These are phyloP conservation scores for Cutaneotrichosporon sp. DNA, from an alignment of 1,284 basidiomycete species.

Conservation along the genomic window DNA sequence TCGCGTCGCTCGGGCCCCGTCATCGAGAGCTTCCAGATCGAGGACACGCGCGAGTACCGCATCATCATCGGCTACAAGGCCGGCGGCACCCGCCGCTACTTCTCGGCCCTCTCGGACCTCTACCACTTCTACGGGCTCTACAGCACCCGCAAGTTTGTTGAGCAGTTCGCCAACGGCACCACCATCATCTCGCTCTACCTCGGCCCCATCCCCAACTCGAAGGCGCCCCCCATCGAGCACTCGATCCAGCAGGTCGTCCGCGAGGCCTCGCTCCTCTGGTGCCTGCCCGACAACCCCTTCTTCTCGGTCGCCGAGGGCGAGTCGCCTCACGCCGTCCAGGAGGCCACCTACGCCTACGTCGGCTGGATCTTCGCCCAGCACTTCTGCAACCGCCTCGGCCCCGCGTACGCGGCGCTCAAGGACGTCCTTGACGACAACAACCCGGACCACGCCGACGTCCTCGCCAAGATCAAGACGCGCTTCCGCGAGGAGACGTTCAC, in stretches of 20 bases:
- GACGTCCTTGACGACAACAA: constrained; percentile 85
- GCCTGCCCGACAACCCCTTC: constrained; percentile 95
- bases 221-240: constrained; percentile 87
- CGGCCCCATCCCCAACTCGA: constrained; percentile 74
- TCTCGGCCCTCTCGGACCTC: constrained; percentile 86
- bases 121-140: constrained; percentile 98
- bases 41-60: constrained; percentile 78
- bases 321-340: constrained; percentile 87
- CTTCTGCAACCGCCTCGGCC: constrained; percentile 92
- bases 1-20: constrained; percentile 81
- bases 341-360: constrained; percentile 95
- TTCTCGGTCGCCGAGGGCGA: constrained; percentile 57
- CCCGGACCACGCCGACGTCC: constrained; percentile 85
- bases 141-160: constrained; percentile 58
- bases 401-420: constrained; percentile 83
- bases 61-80: constrained; percentile 94
- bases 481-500: constrained; percentile 99
- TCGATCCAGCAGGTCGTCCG: constrained; percentile 96
- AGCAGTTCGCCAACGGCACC: constrained; percentile 96
- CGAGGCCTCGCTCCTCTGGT: constrained; percentile 92
- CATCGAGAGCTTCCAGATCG: constrained; percentile 94
- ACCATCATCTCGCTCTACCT: constrained; percentile 96
- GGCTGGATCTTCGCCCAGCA: constrained; percentile 96
- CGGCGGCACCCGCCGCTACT: constrained; percentile 60
- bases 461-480: constrained; percentile 93